A percentile compares a stretch with the other conserved stretches of the same genome.
These are phyloP conservation scores for Diophrys appendiculata DNA, from an alignment of 73 alveolate genomes.

Conservation along the genomic window DNA sequence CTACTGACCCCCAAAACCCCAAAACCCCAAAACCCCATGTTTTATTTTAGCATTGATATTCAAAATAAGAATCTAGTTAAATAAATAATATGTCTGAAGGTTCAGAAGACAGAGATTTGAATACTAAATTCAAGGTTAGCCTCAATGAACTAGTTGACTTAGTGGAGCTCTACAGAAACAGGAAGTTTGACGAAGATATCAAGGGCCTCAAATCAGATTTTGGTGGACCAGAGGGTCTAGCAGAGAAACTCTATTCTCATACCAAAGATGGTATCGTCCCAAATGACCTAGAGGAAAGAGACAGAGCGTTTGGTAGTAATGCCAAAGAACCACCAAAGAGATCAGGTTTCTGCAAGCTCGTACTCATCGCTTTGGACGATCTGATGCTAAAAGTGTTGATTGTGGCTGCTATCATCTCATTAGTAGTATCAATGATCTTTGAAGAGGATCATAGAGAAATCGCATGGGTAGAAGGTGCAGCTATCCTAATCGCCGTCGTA, in stretches of 20 bases:
- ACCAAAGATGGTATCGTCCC: constrained; percentile 10
- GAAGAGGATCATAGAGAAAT: constrained; percentile 56
- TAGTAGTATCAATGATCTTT: constrained; percentile 40
- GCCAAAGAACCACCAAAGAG: constrained; percentile 29
- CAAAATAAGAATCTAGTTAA: too few species aligned
- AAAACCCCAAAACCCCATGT: constrained; percentile 4
- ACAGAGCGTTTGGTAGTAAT: constrained; percentile 28
- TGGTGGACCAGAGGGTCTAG: constrained; percentile 15
- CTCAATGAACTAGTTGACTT: constrained; percentile 14
- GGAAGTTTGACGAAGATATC: constrained; percentile 38
- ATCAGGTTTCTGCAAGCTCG: constrained; percentile 45
- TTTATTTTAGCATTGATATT: not conserved
- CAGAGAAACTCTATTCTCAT: constrained; percentile 18
- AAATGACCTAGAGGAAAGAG: constrained; percentile 34
- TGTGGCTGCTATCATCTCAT: constrained; percentile 71
- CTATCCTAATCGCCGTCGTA: constrained; percentile 75
- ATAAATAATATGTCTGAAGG: constrained; percentile 17
- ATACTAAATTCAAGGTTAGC: constrained; percentile 19
- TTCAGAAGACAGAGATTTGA: not conserved
- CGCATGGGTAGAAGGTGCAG: constrained; percentile 92
- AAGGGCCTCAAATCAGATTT: constrained; percentile 8
- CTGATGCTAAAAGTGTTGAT: constrained; percentile 68
- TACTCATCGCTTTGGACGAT: constrained; percentile 64
- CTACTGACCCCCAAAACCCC: constrained; percentile 4
- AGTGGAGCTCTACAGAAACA: constrained; percentile 14